phyloP scores from a whole-genome alignment of 2,329 filamentous ascomycete genomes.

The Fusarium sp. region DNA sequence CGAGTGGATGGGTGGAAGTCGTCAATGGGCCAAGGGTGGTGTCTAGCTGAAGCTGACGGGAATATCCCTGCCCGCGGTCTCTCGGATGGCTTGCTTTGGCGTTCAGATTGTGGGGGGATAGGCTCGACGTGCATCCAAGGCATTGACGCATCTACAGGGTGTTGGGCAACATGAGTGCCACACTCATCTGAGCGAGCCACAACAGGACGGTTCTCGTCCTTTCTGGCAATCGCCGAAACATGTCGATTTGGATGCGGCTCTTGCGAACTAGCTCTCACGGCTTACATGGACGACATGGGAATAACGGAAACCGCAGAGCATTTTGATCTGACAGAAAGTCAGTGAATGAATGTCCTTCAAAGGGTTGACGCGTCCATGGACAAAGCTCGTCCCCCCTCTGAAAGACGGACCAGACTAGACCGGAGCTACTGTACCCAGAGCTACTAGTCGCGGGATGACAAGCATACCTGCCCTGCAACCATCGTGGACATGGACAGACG shows the following conservation, averaged over 20 bases:
- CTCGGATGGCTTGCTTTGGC: conserved; percentile 40
- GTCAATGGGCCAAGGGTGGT: conserved; percentile 6
- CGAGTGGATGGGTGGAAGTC: not conserved
- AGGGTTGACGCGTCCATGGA: not conserved
- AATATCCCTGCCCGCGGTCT: conserved; percentile 31
- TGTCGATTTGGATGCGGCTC: conserved; percentile 20
- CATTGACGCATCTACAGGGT: conserved; percentile 56
- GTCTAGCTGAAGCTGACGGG: conserved; percentile 26
- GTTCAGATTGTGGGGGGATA: conserved; percentile 38
- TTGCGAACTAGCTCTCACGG: not conserved
- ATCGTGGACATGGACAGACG: conserved; percentile 15
- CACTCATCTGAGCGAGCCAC: conserved; percentile 21
- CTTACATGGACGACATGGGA: conserved; percentile 1
- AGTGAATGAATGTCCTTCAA: not conserved
- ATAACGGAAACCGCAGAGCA: not conserved
- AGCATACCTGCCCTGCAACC: conserved; percentile 35
- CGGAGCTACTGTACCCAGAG: conserved; percentile 12
- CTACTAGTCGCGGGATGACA: conserved; percentile 34
- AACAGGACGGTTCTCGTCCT: conserved; percentile 12
- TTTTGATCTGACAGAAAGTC: not conserved
- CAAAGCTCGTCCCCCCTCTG: not conserved
- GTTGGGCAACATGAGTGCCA: conserved; percentile 32
- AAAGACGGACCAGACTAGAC: conserved; percentile 16
- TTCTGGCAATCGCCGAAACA: conserved; percentile 10
- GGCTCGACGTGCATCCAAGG: conserved; percentile 50